A percentile compares a stretch with the other conserved stretches of the same genome.
Evolutionary conservation across 2,329 filamentous ascomycete species (phyloP).

Genomic region (Aschersonia sp.): DNA sequence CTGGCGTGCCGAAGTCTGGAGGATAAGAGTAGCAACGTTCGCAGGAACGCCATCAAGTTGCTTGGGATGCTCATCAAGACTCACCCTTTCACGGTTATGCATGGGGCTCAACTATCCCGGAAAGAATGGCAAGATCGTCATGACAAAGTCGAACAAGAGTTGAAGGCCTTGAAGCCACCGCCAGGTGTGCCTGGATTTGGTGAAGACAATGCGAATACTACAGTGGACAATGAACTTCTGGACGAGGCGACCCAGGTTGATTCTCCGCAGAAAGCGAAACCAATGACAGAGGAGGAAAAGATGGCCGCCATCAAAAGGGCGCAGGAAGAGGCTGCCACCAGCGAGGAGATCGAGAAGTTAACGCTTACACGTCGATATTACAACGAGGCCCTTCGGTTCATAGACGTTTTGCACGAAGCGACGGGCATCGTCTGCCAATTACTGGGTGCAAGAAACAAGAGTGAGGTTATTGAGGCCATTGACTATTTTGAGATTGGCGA

Average conservation of each 20-base stretch:
- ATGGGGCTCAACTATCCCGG: slow-evolving; percentile 70
- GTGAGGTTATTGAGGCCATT: slow-evolving; percentile 96
- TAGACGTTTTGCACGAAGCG: slow-evolving; percentile 75
- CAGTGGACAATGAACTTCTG: slow-evolving; percentile 62
- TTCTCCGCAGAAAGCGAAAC: slow-evolving; percentile 47
- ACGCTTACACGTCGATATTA: slow-evolving; percentile 85
- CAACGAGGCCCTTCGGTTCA: slow-evolving; percentile 83
- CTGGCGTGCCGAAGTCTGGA: slow-evolving; percentile 79
- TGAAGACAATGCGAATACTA: slow-evolving; percentile 49
- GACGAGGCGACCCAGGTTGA: slow-evolving; percentile 80
- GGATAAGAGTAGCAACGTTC: slow-evolving; percentile 96
- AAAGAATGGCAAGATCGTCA: slow-evolving; percentile 77
- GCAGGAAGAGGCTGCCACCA: slow-evolving; percentile 74
- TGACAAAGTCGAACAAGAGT: slow-evolving; percentile 67
- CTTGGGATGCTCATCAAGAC: slow-evolving; percentile 80
- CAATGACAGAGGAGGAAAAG: slow-evolving; percentile 70
- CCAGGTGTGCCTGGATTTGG: slow-evolving; percentile 48
- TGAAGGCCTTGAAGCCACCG: slow-evolving; percentile 70
- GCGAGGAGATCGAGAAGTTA: slow-evolving; percentile 75
- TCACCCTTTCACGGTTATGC: slow-evolving; percentile 84
- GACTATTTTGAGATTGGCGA: slow-evolving; percentile 94
- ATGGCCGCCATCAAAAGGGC: slow-evolving; percentile 61
- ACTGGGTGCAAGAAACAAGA: slow-evolving; percentile 90
- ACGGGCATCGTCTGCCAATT: slow-evolving; percentile 74
- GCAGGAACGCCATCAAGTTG: slow-evolving; percentile 87